Base-by-base conservation (phyloP, 148 eudicot species). In the Rheum nobile region DNA sequence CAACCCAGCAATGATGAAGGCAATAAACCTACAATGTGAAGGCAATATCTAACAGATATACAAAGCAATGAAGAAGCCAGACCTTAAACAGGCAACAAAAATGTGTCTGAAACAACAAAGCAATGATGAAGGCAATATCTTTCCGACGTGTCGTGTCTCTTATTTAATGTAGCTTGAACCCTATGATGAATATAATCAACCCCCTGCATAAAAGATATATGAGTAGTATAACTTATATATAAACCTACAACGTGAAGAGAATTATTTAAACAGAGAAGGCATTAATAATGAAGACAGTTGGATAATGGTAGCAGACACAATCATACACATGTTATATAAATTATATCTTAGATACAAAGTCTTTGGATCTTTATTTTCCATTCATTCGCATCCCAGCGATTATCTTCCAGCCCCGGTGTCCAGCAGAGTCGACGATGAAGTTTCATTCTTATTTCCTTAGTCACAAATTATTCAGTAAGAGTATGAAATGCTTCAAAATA, bases 71-170 rank as follows among this genome's bases (percentile, higher is more conserved):
- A 34, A 65, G 70, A 65, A 29, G 39, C 38, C 73, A 39, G 17
- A 74, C 76, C 76, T 50, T 39, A n/a, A 59, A 24, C 48, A 43
- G 91, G 88, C 52, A 93, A 72, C 16, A 83, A 77, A 79, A 93
- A 90, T 34, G 90, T 88, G 71, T 80, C 80, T 1, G 98, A 97
- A 16, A 89, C 86, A 68, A 72, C 65, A 67, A 91, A 93, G 83
- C 90, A 86, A 41, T 85, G 85, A 35, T 77, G 79, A 43, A 89
- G 84, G 72, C 92, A 89, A 70, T 88, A 93, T 75, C 80, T 84
- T 83, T 93, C 95, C 98, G 97, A 93, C 80, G 76, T 55, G 32
- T 67, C 67, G 77, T 91, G 73, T 44, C 84, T 83, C 77, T 83
- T 81, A 77, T 89, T 87, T 80, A 93, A 81, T 34, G 81, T 74